A percentile compares a stretch with the other conserved stretches of the same genome.
Evolutionary conservation across 192 early-diverging fungal species (phyloP).

Genomic region (Backusella morwellensis): DNA sequence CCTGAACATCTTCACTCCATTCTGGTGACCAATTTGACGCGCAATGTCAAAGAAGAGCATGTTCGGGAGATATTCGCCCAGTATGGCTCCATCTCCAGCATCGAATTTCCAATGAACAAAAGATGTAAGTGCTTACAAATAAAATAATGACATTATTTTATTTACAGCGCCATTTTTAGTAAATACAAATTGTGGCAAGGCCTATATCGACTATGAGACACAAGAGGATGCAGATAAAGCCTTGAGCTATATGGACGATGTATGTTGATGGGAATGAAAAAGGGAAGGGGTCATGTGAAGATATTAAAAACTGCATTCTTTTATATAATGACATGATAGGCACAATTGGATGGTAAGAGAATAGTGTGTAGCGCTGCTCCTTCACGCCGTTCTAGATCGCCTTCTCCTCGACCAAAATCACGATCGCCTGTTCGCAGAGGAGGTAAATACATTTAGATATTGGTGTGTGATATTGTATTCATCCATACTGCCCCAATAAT

Average conservation of each 20-base stretch:
- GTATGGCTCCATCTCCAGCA: conserved; percentile 28
- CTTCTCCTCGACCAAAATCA: conserved; percentile 9
- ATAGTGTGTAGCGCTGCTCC: conserved; percentile 32
- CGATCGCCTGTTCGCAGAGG: conserved; percentile 14
- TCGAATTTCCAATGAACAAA: conserved; percentile 38
- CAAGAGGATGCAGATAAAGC: conserved; percentile 42
- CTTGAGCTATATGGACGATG: conserved; percentile 45
- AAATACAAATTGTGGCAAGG: conserved; percentile 38
- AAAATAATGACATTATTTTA: too few relatives aligned
- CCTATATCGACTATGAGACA: conserved; percentile 42
- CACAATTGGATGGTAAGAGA: conserved; percentile 44
- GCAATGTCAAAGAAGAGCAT: conserved; percentile 43
- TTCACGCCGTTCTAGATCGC: conserved; percentile 23
- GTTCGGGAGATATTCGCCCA: conserved; percentile 41
- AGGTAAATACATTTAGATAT: background rate
- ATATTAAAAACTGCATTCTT: background rate
- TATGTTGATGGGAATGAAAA: conserved; percentile 15
- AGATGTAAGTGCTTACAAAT: conserved; percentile 27
- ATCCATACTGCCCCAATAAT: background rate
- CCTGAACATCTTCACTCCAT: conserved; percentile 6
- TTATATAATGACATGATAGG: conserved; percentile 21
- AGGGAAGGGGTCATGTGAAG: background rate
- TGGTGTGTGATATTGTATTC: background rate
- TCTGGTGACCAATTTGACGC: conserved; percentile 37
- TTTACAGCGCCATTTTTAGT: conserved; percentile 4